These are phyloP conservation scores for Dioscorea cayenensis DNA, from an alignment of 116 monocot genomes.

Conservation along the genomic window DNA sequence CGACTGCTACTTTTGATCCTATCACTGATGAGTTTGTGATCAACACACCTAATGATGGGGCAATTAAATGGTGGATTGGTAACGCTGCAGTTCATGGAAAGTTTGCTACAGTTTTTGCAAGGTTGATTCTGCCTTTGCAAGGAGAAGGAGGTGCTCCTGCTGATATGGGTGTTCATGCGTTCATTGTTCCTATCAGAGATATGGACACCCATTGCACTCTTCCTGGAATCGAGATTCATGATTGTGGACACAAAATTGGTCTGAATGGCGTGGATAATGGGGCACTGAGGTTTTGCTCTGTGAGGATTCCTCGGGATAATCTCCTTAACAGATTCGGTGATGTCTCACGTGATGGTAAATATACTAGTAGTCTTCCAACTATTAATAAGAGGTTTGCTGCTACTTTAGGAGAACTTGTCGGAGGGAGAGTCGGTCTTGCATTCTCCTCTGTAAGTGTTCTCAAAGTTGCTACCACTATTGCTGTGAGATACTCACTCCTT, in stretches of 20 bases:
- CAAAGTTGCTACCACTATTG: constrained; percentile 70
- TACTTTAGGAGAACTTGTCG: constrained; percentile 86
- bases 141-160: constrained; percentile 32
- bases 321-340: constrained; percentile 89
- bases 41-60: constrained; percentile 87
- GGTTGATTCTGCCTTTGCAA: constrained; percentile 60
- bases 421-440: constrained; percentile 83
- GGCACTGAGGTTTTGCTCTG: constrained; percentile 58
- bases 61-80: constrained; percentile 99
- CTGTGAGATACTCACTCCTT: constrained; percentile 77
- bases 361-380: constrained; percentile 64
- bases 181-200: constrained; percentile 90
- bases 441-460: constrained; percentile 73
- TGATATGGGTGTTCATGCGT: constrained; percentile 94
- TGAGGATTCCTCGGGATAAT: constrained; percentile 89
- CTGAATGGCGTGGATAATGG: constrained; percentile 98
- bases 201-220: constrained; percentile 57
- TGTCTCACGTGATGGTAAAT: constrained; percentile 77
- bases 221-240: constrained; percentile 87
- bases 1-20: constrained; percentile 90
- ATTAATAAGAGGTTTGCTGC: constrained; percentile 87
- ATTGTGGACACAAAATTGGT: constrained; percentile 91
- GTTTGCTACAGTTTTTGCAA: constrained; percentile 89
- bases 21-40: constrained; percentile 79
- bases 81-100: constrained; percentile 92